Evolutionary conservation across 2,329 filamentous ascomycete genomes (phyloP), one percentile per base, ranked within the genome.

Genomic region (Periglandula ipomoeae): DNA sequence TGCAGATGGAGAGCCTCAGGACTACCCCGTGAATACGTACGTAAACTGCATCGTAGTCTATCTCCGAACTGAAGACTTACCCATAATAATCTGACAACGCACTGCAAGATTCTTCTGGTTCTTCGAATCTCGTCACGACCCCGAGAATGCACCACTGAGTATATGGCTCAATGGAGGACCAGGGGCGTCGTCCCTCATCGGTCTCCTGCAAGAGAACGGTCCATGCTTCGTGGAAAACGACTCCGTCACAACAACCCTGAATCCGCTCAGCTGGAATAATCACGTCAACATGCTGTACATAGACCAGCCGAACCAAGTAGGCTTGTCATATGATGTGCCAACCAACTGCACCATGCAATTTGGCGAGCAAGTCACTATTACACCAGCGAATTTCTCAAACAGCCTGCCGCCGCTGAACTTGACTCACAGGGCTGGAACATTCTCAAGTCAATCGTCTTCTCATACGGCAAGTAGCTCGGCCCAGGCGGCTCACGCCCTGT

Each of bases 161-260:
- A n/a, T n/a, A n/a, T 86, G 79, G 79, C 70, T 85, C 54, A 83
- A 82, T 61, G 81, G 81, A 48, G 81, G 81, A 1, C 81, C 81
- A 1, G 81, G 81, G 9, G 70, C 70, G 41, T 81, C 76, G 55
- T 82, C 78, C 40, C 74, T 84, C 71, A 70, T 79, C 44, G 80
- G 80, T n/a, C 66, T 86, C 47, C 82, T 85, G 56, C 68, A 70
- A 22, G 81, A 82, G 58, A 70, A 74, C 49, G 81, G 81, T 6
- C 72, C 70, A 15, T 78, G 69, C 58, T 62, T 74, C 53, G 61
- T 76, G 26, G 61, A 74, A 47, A 60, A 73, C 52, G 65, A 74
- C 45, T 70, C 68, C 37, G 72, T 76, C 48, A 70, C 71, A 23
- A 82, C 78, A 1, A 65, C 71, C 22, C 68, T 75, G 20, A 74